Evolutionary conservation across 768 basidiomycete species (phyloP).

Genomic region (Xanthoconium purpureum): DNA sequence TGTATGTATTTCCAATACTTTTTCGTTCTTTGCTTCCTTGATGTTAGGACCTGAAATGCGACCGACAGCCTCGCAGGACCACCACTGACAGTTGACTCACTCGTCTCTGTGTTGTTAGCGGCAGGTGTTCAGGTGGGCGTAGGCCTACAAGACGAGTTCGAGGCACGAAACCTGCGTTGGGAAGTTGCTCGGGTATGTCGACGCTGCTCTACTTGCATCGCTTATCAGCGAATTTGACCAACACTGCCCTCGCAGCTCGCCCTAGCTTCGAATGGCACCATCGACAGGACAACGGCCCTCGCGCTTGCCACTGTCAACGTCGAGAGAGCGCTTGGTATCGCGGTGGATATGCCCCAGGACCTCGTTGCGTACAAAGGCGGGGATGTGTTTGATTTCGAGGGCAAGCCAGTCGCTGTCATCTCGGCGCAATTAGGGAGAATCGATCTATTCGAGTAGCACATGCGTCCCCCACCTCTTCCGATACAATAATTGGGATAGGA

Average conservation of each 20-base stretch:
- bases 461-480: not conserved
- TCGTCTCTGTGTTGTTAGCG: conserved; percentile 50
- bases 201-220: not conserved
- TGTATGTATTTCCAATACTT: conserved; percentile 39
- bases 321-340: conserved; percentile 41
- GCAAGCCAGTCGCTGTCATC: conserved; percentile 40
- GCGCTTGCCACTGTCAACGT: conserved; percentile 41
- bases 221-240: not conserved
- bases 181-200: conserved; percentile 38
- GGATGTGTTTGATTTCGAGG: conserved; percentile 35
- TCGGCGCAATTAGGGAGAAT: conserved; percentile 23
- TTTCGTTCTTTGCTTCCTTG: not conserved
- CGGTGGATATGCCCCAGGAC: conserved; percentile 28
- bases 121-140: conserved; percentile 64
- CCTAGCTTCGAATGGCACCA: conserved; percentile 37
- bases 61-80: conserved; percentile 60
- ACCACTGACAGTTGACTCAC: conserved; percentile 56
- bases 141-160: conserved; percentile 38
- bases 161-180: conserved; percentile 36
- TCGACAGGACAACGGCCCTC: conserved; percentile 34
- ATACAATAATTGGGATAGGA: not conserved
- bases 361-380: conserved; percentile 40
- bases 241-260: conserved; percentile 29
- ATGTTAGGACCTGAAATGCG: not conserved
- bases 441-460: conserved; percentile 18